These are phyloP conservation scores for Aotearoamyces nothofagi DNA, from an alignment of 2,329 filamentous ascomycete species.

Conservation along the genomic window DNA sequence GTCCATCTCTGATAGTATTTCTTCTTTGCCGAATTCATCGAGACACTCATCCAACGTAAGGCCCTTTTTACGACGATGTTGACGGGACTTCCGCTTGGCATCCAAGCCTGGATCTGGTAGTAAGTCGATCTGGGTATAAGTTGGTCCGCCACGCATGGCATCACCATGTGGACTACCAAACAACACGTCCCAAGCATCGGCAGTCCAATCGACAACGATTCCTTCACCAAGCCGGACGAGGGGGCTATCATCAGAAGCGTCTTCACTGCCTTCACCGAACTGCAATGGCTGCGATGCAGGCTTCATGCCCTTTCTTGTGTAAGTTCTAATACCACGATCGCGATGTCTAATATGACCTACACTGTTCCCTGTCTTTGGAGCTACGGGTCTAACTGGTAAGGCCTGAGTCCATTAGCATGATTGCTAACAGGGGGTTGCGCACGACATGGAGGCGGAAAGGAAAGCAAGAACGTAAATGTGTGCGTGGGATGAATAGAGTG, in stretches of 20 bases:
- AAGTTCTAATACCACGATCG: conserved; percentile 18
- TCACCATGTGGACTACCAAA: conserved; percentile 36
- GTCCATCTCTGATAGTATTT: conserved; percentile 87
- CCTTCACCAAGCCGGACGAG: conserved; percentile 71
- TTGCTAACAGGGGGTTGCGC: too few relatives aligned
- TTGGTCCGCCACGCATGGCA: conserved; percentile 42
- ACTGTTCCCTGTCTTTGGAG: conserved; percentile 11
- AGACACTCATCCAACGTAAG: conserved; percentile 82
- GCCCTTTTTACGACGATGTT: conserved; percentile 54
- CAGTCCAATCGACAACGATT: conserved; percentile 75
- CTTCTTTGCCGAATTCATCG: conserved; percentile 85
- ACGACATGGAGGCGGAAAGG: conserved; percentile 1
- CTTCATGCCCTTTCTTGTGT: conserved; percentile 22
- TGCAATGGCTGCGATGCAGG: conserved; percentile 3
- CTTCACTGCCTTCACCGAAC: conserved; percentile 8
- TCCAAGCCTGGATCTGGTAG: conserved; percentile 50
- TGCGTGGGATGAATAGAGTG: neutral
- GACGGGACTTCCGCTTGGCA: conserved; percentile 45
- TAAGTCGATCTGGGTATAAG: conserved; percentile 30
- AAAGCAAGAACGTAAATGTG: conserved; percentile 1
- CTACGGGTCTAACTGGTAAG: conserved; percentile 17
- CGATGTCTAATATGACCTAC: conserved; percentile 18
- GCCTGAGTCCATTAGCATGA: too few relatives aligned
- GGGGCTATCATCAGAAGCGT: conserved; percentile 34
- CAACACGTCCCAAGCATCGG: conserved; percentile 52